These are phyloP conservation scores for Fusarium sp. DNA, from an alignment of 2,329 filamentous ascomycete genomes.

Conservation along the genomic window DNA sequence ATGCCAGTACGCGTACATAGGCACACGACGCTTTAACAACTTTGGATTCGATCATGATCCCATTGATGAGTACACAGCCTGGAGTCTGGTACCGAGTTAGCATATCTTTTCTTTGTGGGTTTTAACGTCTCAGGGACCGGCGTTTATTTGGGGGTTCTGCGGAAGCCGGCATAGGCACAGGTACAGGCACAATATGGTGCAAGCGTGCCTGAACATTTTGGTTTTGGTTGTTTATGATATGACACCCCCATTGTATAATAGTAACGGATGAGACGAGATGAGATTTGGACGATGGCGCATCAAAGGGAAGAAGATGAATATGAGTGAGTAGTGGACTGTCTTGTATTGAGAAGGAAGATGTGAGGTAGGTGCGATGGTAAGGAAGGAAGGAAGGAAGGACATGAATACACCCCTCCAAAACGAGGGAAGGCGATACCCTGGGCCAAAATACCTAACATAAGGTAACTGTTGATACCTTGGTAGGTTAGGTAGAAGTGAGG, in stretches of 20 bases:
- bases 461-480: conserved; percentile 10
- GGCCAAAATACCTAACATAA: conserved; percentile 30
- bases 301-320: conserved; percentile 8
- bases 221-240: conserved; percentile 37
- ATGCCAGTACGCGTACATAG: conserved; percentile 7
- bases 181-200: conserved; percentile 11
- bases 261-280: conserved; percentile 15
- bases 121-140: conserved; percentile 40
- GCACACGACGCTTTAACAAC: conserved; percentile 10
- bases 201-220: conserved; percentile 20
- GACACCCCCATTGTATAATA: conserved; percentile 43
- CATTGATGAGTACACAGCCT: conserved; percentile 36
- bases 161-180: conserved; percentile 9
- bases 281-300: conserved; percentile 17
- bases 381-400: conserved; percentile 20
- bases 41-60: conserved; percentile 25
- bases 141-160: conserved; percentile 40
- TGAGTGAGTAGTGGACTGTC: background rate
- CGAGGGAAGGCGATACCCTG: conserved; percentile 49
- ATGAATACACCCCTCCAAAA: conserved; percentile 39
- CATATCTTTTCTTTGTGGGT: conserved; percentile 33
- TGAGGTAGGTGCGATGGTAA: conserved; percentile 5
- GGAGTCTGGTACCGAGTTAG: conserved; percentile 42
- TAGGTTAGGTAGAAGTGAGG: conserved; percentile 16
- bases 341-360: conserved; percentile 17